A percentile compares a stretch with the other conserved stretches of the same genome.
Evolutionary conservation across 805 yeast genomes (phyloP).

Genomic region (Schizosaccharomyces octosporus): DNA sequence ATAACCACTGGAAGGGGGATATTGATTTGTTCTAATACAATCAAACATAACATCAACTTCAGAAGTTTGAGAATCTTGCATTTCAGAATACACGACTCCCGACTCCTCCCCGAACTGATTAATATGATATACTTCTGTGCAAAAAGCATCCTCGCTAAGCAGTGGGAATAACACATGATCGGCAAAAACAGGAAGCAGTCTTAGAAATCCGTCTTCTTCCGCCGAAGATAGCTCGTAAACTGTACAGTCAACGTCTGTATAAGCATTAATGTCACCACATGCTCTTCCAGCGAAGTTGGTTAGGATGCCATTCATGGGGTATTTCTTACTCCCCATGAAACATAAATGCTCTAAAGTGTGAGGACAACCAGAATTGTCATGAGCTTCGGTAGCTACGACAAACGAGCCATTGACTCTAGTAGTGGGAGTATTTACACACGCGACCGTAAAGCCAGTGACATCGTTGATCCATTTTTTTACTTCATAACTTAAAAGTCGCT

Average conservation of each 20-base stretch:
- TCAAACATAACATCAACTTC: slow-evolving; percentile 27
- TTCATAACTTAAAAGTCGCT: background rate
- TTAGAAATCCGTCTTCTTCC: slow-evolving; percentile 84
- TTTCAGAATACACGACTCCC: slow-evolving; percentile 91
- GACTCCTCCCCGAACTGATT: slow-evolving; percentile 79
- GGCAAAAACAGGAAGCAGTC: slow-evolving; percentile 63
- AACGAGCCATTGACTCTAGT: slow-evolving; percentile 54
- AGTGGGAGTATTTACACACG: background rate
- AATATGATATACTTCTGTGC: slow-evolving; percentile 84
- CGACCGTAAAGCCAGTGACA: background rate
- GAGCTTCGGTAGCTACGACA: slow-evolving; percentile 83
- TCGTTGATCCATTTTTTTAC: background rate
- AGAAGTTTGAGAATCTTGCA: slow-evolving; percentile 77
- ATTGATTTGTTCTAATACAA: slow-evolving; percentile 11
- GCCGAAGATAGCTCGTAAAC: slow-evolving; percentile 80
- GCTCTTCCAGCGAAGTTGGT: slow-evolving; percentile 69
- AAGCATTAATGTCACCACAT: slow-evolving; percentile 75
- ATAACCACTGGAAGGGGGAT: slow-evolving; percentile 36
- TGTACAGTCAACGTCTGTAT: slow-evolving; percentile 92
- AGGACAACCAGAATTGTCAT: slow-evolving; percentile 74
- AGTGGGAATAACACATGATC: slow-evolving; percentile 76
- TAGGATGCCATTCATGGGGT: slow-evolving; percentile 74
- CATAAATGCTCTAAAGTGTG: slow-evolving; percentile 86
- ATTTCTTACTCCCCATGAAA: slow-evolving; percentile 77
- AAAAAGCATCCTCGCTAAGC: slow-evolving; percentile 66